phyloP scores from a whole-genome alignment of 2,329 filamentous ascomycete genomes.

The Aureobasidium sp. region DNA sequence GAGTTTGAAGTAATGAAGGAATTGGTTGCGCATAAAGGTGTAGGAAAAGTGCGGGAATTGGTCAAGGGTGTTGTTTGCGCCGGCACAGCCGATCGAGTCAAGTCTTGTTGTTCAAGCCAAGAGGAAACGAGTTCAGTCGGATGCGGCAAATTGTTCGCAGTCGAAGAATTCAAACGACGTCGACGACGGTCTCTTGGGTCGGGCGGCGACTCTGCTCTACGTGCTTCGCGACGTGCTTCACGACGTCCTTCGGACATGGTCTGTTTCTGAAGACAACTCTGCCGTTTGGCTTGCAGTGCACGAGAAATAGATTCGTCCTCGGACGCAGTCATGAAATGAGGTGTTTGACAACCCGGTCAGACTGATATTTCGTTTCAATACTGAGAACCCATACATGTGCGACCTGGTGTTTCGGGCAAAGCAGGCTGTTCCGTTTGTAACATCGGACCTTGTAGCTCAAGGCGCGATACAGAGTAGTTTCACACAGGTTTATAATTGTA shows the following conservation, averaged over 20 bases:
- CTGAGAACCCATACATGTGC: not conserved
- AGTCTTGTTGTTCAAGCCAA: constrained; percentile 7
- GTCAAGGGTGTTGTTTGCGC: not conserved
- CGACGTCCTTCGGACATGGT: constrained; percentile 2
- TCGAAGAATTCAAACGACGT: constrained; percentile 3
- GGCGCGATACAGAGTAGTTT: not conserved
- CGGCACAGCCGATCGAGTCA: not conserved
- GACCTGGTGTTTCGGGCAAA: not conserved
- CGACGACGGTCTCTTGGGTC: not conserved
- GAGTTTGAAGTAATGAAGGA: not conserved
- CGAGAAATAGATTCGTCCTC: not conserved
- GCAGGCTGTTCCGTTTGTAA: not conserved
- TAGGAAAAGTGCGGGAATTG: not conserved
- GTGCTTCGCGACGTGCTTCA: constrained; percentile 2
- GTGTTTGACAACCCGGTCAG: not conserved
- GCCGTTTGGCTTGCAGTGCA: not conserved
- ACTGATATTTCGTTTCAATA: not conserved
- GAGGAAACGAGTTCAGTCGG: not conserved
- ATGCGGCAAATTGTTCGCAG: not conserved
- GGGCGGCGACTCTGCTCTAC: constrained; percentile 7
- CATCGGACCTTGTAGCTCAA: not conserved
- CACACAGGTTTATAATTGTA: not conserved
- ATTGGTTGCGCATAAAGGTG: not conserved
- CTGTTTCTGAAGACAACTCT: not conserved
- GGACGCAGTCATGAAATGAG: not conserved